These are phyloP conservation scores for Pogostemon cablin DNA, from an alignment of 257 asterid species.

Conservation along the genomic window DNA sequence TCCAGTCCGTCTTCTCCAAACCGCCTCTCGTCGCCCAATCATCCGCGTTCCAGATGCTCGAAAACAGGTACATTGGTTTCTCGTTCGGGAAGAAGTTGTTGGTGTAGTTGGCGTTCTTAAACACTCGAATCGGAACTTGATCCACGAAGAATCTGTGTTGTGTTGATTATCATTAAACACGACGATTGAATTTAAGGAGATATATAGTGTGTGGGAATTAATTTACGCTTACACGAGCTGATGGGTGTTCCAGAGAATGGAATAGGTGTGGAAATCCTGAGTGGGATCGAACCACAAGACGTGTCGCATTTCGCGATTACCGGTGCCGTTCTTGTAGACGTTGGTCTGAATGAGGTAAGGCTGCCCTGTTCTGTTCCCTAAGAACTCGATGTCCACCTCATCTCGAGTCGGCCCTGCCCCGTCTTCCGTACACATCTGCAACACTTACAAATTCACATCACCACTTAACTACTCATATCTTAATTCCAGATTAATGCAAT, in stretches of 20 bases:
- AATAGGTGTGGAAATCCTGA: slow-evolving; percentile 71
- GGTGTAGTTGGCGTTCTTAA: slow-evolving; percentile 85
- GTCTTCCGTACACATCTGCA: slow-evolving; percentile 83
- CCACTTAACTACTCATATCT: background rate
- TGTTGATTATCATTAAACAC: background rate
- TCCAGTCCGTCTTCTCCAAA: slow-evolving; percentile 93
- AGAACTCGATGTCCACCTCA: slow-evolving; percentile 90
- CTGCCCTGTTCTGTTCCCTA: slow-evolving; percentile 92
- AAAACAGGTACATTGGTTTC: slow-evolving; percentile 89
- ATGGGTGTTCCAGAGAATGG: slow-evolving; percentile 83
- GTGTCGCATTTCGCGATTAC: slow-evolving; percentile 90
- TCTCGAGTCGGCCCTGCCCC: slow-evolving; percentile 87
- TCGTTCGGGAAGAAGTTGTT: slow-evolving; percentile 84
- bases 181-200: too few species aligned
- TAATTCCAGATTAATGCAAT: too few species aligned
- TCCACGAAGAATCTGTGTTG: slow-evolving; percentile 75
- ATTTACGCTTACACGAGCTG: slow-evolving; percentile 63
- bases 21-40: slow-evolving; percentile 99
- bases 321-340: slow-evolving; percentile 93
- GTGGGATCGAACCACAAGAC: slow-evolving; percentile 92
- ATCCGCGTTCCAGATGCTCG: slow-evolving; percentile 98
- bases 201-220: too few species aligned
- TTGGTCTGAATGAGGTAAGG: slow-evolving; percentile 87
- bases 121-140: slow-evolving; percentile 71
- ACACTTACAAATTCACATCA: background rate